A percentile compares a stretch with the other conserved stretches of the same genome.
These are phyloP conservation scores for Eucalyptus sp. DNA, from an alignment of 345 rosid genomes.

Conservation along the genomic window DNA sequence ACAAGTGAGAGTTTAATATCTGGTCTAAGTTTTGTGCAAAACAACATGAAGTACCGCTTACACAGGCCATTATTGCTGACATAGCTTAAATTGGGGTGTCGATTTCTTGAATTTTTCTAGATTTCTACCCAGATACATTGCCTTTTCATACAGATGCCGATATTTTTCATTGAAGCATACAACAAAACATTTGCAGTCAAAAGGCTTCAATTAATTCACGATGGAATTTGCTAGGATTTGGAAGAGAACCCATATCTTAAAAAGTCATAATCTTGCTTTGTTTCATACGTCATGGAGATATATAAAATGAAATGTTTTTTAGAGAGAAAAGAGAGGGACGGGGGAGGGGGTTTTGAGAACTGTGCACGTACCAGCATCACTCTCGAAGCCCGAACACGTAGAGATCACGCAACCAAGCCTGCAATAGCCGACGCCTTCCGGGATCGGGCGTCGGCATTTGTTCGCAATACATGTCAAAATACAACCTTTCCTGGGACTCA, in stretches of 20 bases:
- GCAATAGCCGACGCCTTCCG: background rate
- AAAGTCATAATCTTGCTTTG: background rate
- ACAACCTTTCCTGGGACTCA: background rate
- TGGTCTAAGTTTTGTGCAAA: background rate
- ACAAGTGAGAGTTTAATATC: background rate
- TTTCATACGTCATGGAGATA: background rate
- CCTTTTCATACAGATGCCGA: background rate
- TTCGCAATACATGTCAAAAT: background rate
- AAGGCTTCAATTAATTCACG: background rate
- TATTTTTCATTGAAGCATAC: background rate
- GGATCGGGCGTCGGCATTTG: background rate
- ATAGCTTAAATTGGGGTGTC: background rate
- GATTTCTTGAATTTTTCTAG: background rate
- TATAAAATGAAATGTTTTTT: background rate
- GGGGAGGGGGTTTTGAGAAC: background rate
- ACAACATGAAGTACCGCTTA: background rate
- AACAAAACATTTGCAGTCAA: background rate
- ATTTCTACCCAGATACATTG: background rate
- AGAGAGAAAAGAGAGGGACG: no score
- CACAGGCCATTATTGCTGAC: background rate
- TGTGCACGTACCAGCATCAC: background rate
- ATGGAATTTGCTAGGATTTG: background rate
- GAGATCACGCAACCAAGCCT: background rate
- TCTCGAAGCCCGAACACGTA: background rate
- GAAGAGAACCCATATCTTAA: background rate